These are phyloP conservation scores for Chondrus crispus DNA, from an alignment of 23 red algal genomes.

Conservation along the genomic window DNA sequence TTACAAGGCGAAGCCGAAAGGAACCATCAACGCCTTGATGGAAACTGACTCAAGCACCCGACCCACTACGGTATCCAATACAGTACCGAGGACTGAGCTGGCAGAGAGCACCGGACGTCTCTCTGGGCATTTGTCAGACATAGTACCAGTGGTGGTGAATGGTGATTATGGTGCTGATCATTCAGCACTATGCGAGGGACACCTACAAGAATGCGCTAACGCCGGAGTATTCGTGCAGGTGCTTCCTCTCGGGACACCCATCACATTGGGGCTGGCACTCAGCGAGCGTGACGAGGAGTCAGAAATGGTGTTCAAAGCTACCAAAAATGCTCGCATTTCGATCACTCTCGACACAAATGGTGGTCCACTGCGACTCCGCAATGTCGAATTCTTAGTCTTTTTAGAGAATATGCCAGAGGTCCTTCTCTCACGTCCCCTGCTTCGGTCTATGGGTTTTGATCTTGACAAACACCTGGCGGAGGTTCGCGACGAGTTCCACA, in stretches of 20 bases:
- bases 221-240: background rate
- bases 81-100: too few species aligned
- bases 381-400: background rate
- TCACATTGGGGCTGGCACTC: background rate
- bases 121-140: background rate
- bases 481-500: background rate
- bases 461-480: background rate
- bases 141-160: background rate
- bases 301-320: background rate
- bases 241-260: background rate
- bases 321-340: background rate
- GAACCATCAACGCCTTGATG: background rate
- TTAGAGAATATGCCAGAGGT: background rate
- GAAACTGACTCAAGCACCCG: background rate
- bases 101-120: background rate
- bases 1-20: background rate
- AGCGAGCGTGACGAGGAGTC: background rate
- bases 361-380: background rate
- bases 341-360: background rate
- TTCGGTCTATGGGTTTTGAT: slow-evolving; percentile 1
- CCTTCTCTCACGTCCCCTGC: background rate
- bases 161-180: slow-evolving; percentile 16
- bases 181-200: background rate
- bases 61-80: too few species aligned
- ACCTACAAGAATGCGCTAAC: background rate